These are phyloP conservation scores for Fagus crenata DNA, from an alignment of 306 rosid species.

Conservation along the genomic window DNA sequence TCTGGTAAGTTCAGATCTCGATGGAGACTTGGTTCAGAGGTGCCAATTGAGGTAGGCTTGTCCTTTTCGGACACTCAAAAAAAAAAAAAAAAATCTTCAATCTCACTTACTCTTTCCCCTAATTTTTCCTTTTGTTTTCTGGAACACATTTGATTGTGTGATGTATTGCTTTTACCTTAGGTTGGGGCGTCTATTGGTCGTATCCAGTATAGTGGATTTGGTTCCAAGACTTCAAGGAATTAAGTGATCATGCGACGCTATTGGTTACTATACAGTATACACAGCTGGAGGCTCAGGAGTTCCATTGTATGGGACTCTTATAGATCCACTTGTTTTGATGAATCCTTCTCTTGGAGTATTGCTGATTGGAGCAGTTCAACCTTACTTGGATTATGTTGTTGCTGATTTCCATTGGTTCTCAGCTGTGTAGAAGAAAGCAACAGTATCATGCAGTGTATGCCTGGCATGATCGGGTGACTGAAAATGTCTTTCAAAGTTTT, in stretches of 20 bases:
- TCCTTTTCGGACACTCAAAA: conserved; percentile 44
- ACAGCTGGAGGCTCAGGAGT: conserved; percentile 66
- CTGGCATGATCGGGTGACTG: conserved; percentile 71
- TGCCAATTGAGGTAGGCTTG: conserved; percentile 71
- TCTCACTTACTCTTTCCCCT: conserved; percentile 19
- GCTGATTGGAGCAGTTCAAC: conserved; percentile 82
- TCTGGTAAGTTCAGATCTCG: conserved; percentile 55
- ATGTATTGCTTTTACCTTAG: conserved; percentile 82
- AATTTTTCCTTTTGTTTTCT: conserved; percentile 25
- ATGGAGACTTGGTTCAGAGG: conserved; percentile 38
- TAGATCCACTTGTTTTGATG: conserved; percentile 65
- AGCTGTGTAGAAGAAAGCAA: conserved; percentile 74
- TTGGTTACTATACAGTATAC: conserved; percentile 44
- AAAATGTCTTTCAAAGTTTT: conserved; percentile 53
- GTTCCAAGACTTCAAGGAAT: conserved; percentile 45
- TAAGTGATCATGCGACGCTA: conserved; percentile 57
- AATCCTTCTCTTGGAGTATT: conserved; percentile 53
- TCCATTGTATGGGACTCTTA: conserved; percentile 60
- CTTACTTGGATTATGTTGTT: conserved; percentile 60
- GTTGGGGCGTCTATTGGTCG: conserved; percentile 67
- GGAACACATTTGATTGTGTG: conserved; percentile 76
- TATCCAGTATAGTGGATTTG: conserved; percentile 74
- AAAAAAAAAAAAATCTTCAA: conserved; percentile 7
- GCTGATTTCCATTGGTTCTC: conserved; percentile 77
- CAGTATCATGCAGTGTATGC: conserved; percentile 58